Percentiles rank a stretch among this genome's conserved stretches.
These are phyloP conservation scores for Fraxinus dipetala DNA, from an alignment of 305 asterid species.

Conservation along the genomic window DNA sequence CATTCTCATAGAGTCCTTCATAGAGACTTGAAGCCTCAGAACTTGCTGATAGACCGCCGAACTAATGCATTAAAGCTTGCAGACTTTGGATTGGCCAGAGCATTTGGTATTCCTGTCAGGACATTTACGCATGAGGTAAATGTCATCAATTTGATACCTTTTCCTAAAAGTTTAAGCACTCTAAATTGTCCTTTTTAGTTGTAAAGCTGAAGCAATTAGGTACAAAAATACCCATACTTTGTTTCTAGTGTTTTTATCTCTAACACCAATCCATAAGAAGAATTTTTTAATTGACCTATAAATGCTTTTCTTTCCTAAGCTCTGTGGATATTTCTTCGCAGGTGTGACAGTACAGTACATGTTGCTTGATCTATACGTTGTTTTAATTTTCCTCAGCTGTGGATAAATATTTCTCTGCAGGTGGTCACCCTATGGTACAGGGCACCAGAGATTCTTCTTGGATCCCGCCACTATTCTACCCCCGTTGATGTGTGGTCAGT, in stretches of 20 bases:
- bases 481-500: conserved; percentile 99
- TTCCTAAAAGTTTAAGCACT: neutral
- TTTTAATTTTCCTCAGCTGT: neutral
- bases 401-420: conserved; percentile 34
- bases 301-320: neutral
- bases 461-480: conserved; percentile 91
- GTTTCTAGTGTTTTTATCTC: neutral
- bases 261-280: neutral
- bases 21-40: conserved; percentile 96
- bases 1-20: conserved; percentile 98
- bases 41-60: conserved; percentile 92
- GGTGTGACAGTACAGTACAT: neutral
- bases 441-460: conserved; percentile 98
- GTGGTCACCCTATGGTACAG: conserved; percentile 99
- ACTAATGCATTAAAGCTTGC: conserved; percentile 96
- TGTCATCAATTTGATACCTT: conserved; percentile 8
- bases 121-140: conserved; percentile 90
- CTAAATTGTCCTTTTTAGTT: neutral
- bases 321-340: neutral
- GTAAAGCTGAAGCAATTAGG: neutral
- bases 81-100: conserved; percentile 98
- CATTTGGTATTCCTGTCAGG: conserved; percentile 97
- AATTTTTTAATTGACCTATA: neutral
- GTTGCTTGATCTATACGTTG: neutral
- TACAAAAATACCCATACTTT: neutral